A percentile compares a stretch with the other conserved stretches of the same genome.
Evolutionary conservation across 177 flowering plant species (phyloP).

Genomic region (Vitis hybrid): DNA sequence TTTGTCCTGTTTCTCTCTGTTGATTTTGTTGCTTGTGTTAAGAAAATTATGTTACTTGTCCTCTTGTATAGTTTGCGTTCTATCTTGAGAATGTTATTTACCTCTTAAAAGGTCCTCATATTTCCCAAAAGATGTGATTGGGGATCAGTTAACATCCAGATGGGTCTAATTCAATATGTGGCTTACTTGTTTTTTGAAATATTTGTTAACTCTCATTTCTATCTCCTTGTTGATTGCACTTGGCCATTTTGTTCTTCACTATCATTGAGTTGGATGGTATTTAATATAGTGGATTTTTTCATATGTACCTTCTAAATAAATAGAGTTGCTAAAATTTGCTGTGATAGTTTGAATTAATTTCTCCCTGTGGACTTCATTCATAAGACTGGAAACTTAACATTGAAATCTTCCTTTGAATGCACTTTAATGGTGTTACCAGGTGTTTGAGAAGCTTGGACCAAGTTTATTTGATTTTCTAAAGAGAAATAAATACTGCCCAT

Average conservation of each 20-base stretch:
- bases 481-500: conserved; percentile 79
- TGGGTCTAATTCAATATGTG: not conserved
- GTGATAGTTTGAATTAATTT: conserved; percentile 5
- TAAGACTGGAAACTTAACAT: conserved; percentile 37
- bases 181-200: too few species aligned
- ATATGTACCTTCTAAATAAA: not conserved
- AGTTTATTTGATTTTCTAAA: conserved; percentile 70
- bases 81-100: not conserved
- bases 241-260: too few species aligned
- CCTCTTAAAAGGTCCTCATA: not conserved
- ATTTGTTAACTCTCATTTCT: too few species aligned
- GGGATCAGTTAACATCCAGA: not conserved
- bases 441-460: conserved; percentile 79
- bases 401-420: conserved; percentile 55
- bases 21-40: not conserved
- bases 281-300: not conserved
- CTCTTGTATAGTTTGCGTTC: not conserved
- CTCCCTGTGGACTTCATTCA: conserved; percentile 10
- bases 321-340: conserved; percentile 1
- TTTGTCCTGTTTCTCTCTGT: conserved; percentile 6
- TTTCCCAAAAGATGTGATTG: not conserved
- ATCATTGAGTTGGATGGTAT: not conserved
- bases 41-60: not conserved
- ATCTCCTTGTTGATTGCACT: too few species aligned
- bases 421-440: conserved; percentile 72